Evolutionary conservation across 2,329 filamentous ascomycete species (phyloP).

Genomic region (Fusarium coicis): DNA sequence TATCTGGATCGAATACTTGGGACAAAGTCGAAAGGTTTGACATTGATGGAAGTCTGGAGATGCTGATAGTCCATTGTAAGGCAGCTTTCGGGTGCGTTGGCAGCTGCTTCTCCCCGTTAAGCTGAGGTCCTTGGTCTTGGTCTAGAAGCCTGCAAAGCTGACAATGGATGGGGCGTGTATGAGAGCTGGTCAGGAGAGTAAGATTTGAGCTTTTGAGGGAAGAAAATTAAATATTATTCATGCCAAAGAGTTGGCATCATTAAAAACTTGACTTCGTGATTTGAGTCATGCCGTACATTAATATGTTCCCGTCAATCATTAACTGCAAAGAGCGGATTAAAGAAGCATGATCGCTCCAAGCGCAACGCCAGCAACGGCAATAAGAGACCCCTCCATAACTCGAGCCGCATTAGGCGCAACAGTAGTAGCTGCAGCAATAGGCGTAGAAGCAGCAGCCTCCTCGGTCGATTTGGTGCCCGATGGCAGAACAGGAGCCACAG

Average conservation of each 20-base stretch:
- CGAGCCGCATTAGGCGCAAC: slow-evolving; percentile 7
- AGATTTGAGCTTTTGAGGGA: too few species aligned
- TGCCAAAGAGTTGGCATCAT: not conserved
- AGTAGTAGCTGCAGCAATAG: not conserved
- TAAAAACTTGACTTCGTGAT: not conserved
- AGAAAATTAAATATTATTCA: not conserved
- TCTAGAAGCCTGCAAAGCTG: rapidly evolving
- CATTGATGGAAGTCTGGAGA: not conserved
- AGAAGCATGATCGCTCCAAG: slow-evolving; percentile 14
- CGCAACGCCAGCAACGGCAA: not conserved
- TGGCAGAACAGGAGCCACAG: slow-evolving; percentile 6
- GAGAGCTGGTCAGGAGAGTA: rapidly evolving
- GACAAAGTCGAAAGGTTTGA: not conserved
- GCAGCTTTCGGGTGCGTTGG: slow-evolving; percentile 1
- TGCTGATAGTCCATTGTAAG: not conserved
- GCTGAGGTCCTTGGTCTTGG: not conserved
- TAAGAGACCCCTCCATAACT: not conserved
- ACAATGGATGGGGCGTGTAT: not conserved
- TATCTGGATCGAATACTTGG: not conserved
- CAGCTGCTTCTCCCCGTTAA: not conserved
- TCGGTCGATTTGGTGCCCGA: not conserved
- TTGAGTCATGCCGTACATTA: too few species aligned
- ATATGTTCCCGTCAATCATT: not conserved
- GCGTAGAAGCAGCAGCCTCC: not conserved
- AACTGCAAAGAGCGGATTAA: not conserved